These are phyloP conservation scores for Porcisia hertigi DNA, from an alignment of 208 protist species.

Conservation along the genomic window DNA sequence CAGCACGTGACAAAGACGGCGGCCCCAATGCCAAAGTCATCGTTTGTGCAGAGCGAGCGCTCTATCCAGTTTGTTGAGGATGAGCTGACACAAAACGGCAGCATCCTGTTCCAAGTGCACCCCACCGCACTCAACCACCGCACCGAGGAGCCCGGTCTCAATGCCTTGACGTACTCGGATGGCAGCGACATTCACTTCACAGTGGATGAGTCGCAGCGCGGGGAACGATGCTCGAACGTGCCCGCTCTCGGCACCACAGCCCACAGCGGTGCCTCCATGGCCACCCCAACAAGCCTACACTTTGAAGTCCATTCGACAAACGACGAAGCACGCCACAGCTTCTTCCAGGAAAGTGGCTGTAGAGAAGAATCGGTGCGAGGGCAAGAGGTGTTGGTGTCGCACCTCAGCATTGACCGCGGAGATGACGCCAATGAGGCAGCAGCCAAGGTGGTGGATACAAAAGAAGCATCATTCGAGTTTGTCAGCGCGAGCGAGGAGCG, in stretches of 20 bases:
- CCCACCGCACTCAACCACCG: conserved; percentile 2
- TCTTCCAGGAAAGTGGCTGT: conserved; percentile 4
- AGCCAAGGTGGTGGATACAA: background rate
- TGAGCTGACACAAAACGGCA: conserved; percentile 5
- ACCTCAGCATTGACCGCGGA: background rate
- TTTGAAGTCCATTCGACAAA: conserved; percentile 26
- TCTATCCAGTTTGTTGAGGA: conserved; percentile 17
- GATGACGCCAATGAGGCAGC: background rate
- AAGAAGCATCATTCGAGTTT: background rate
- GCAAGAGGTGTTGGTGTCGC: background rate
- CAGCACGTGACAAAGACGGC: background rate
- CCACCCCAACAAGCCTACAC: conserved; percentile 11
- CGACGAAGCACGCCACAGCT: conserved; percentile 13
- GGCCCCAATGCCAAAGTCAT: background rate
- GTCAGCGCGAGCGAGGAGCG: conserved; percentile 13
- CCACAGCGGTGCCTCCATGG: background rate
- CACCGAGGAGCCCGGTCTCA: background rate
- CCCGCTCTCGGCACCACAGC: background rate
- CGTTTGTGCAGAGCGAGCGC: conserved; percentile 21
- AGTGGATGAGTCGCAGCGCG: conserved; percentile 8
- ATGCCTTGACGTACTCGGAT: conserved; percentile 4
- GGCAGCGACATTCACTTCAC: conserved; percentile 27
- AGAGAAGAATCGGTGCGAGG: conserved; percentile 4
- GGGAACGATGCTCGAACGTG: background rate
- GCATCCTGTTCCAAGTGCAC: conserved; percentile 28